Evolutionary conservation across 2,329 filamentous ascomycete genomes (phyloP).

Genomic region (Hypomyces perniciosus): DNA sequence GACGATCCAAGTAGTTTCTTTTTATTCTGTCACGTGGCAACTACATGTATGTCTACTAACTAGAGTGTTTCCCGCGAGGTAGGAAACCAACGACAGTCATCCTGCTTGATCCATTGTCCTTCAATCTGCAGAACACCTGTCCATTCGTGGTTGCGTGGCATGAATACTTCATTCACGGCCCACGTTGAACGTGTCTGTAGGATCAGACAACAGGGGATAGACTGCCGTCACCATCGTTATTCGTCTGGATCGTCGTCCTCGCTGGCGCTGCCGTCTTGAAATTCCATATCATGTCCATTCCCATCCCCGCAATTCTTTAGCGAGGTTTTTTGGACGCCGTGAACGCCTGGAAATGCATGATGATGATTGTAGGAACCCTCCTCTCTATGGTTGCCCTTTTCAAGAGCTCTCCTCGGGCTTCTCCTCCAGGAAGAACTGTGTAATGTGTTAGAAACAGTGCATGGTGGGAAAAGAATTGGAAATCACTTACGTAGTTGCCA

Average conservation of each 20-base stretch:
- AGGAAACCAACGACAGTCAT: conserved; percentile 50
- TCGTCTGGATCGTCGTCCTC: conserved; percentile 64
- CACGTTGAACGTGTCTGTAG: conserved; percentile 32
- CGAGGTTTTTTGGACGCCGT: conserved; percentile 44
- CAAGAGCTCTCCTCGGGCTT: conserved; percentile 46
- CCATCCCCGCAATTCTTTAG: conserved; percentile 24
- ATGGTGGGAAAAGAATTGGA: conserved; percentile 1
- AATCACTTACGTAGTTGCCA: conserved; percentile 76
- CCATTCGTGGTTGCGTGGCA: not conserved
- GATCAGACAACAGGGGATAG: conserved; percentile 63
- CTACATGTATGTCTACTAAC: not conserved
- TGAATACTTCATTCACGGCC: not conserved
- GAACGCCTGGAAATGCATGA: conserved; percentile 39
- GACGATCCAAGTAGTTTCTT: conserved; percentile 12
- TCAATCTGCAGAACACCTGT: conserved; percentile 40
- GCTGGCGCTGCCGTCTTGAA: conserved; percentile 45
- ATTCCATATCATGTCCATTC: conserved; percentile 27
- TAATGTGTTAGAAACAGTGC: conserved; percentile 15
- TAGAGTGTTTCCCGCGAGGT: conserved; percentile 32
- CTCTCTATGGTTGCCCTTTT: conserved; percentile 45
- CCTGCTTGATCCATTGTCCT: conserved; percentile 57
- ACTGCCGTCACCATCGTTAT: conserved; percentile 52
- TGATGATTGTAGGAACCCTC: conserved; percentile 24
- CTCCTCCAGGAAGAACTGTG: conserved; percentile 91
- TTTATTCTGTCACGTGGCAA: conserved; percentile 9